Base-by-base conservation (phyloP, 2,329 filamentous ascomycete genomes). In the Madurella fahalii region DNA sequence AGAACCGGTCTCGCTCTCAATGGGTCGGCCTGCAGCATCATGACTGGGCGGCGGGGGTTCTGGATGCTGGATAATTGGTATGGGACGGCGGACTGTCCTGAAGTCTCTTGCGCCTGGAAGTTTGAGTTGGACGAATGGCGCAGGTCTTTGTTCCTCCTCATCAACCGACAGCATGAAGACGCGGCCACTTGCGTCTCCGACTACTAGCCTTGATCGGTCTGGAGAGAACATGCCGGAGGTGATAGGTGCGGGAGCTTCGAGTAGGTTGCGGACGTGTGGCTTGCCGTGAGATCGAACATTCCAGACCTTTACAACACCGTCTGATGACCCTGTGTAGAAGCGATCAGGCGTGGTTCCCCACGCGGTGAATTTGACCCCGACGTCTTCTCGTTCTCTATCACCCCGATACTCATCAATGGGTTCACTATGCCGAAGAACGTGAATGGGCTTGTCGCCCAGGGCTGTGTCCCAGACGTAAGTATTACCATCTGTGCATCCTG, bases 381-480 rank as follows among this genome's bases (percentile, higher is more conserved):
- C 78, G 54, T 86, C 83, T 48, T 81, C 80, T 9, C 71, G 69
- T 54, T 83, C 80, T 12, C 77, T 68, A 39, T 81, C 74, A 1
- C 72, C 72, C 4, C 69, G 57, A 34, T 74, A 69, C 31, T 72
- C 69, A 12, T 74, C 72, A 2, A 74, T 59, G 0, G 70, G 73
- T 39, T 69, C 64, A 69, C 78, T 82, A 58, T 86, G 83, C 7
- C 69, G 60, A 0, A 86, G 70, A 2, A 77, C 67, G 61, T 85
- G 82, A 18, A 83, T 76, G 0, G 82, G 78, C 39, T 71, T 68
- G 58, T 84, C 80, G n/a, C 74, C 76, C 11, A 70, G 72, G 0
- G 77, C 74, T 1, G 82, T 82, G 57, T 86, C 83, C 81, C 82
- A 86, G 1, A 86, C 74, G 56, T 86, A 86, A 0, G 80, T 78